Base-by-base conservation (phyloP, 73 alveolate species). In the Tetrahymena elliotti region DNA sequence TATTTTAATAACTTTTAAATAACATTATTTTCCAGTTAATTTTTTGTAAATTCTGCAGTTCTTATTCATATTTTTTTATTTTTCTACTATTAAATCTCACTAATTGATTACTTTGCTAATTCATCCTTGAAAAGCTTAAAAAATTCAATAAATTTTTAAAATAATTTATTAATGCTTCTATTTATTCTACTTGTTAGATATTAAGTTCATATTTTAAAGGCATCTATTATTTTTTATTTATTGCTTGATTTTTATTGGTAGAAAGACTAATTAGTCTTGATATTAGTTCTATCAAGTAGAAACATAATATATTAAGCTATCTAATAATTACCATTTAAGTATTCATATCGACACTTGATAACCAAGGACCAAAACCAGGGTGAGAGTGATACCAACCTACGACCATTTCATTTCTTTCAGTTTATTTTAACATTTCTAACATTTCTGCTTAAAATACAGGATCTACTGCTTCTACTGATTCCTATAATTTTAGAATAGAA, bases 381-480 rank as follows among this genome's bases (percentile, higher is more conserved):
- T 99, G 99, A 92, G 99, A 98, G 97, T 99, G 99, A 94, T 99
- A 99, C 99, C 99, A 99, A 6, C 99, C 99, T 36, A 99, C 99
- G 54, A 99, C 99, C 97, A 98, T 99, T 94, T 99, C 99, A 83
- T 97, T 98, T 96, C 99, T 97, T 12, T 99, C 99, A 20, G 99
- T 99, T 94, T 97, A 99, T 96, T 99, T 99, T 93, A 99, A 96
- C 99, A 99, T 97, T 96, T 99, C 99, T 93, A 99, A 97, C 99
- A 99, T 99, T 98, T 98, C 98, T 92, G 98, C 98, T 95, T 99
- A 99, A 98, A 98, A 99, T 6, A 99, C 99, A n/a, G 99, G 99
- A 97, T 99, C 99, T 16, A 99, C 99, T 52, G 99, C 98, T 98
- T 99, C 99, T 83, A 99, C 99, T 93, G 99, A 97, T 93, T 68